A percentile compares a stretch with the other conserved stretches of the same genome.
Conservation (phyloP, 768 basidiomycete species). For the Gloeophyllum trabeum region DNA sequence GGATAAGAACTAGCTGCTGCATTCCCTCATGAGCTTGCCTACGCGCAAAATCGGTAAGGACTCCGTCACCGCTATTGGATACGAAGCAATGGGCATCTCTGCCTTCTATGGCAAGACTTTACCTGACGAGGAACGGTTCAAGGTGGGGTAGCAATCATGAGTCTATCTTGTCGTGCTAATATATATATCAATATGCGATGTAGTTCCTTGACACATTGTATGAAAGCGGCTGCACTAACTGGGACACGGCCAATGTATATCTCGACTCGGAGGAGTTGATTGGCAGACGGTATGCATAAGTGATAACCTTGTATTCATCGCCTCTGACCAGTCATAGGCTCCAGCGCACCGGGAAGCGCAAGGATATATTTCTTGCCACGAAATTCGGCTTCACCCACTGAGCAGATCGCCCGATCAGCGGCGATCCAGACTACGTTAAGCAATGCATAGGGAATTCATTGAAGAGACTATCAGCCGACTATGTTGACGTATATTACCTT, state of each 20-base stretch:
- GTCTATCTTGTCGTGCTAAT: not conserved
- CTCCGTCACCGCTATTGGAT: not conserved
- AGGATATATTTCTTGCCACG: slow-evolving; percentile 15
- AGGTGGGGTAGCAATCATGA: not conserved
- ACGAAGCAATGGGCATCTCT: not conserved
- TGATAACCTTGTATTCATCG: not conserved
- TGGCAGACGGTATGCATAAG: slow-evolving; percentile 33
- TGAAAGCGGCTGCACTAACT: slow-evolving; percentile 30
- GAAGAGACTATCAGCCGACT: slow-evolving; percentile 5
- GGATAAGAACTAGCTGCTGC: too few species aligned
- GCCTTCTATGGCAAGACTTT: not conserved
- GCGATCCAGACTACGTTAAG: slow-evolving; percentile 1
- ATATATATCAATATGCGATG: not conserved
- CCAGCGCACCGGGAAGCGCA: slow-evolving; percentile 8
- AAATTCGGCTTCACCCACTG: slow-evolving; percentile 12
- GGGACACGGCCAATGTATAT: slow-evolving; percentile 40
- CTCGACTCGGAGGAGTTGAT: slow-evolving; percentile 30
- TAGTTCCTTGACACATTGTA: slow-evolving; percentile 24
- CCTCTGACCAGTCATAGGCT: slow-evolving; percentile 7
- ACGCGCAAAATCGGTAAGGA: not conserved
- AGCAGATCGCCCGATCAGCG: not conserved
- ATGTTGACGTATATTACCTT: slow-evolving; percentile 9
- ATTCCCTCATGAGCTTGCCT: not conserved
- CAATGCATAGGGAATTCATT: slow-evolving; percentile 4
- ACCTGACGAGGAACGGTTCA: not conserved